Base-by-base conservation (phyloP, 1,139 yeast species). In the Candida mesenterica region DNA sequence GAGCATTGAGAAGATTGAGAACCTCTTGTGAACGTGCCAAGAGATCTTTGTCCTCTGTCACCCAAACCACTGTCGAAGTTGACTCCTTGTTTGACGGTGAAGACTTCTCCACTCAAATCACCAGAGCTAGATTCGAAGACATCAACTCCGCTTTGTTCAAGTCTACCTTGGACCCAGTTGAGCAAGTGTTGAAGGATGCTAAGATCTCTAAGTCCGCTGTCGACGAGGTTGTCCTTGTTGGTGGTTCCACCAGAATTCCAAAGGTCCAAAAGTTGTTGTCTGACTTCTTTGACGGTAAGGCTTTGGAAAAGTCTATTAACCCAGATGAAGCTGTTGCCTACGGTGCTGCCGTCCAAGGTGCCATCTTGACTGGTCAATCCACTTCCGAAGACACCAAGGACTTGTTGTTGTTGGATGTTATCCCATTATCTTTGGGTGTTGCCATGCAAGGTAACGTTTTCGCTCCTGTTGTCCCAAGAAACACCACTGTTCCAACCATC, bases 171-270 rank as follows among this genome's bases (percentile, higher is more conserved):
- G 95, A 86, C 58, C 97, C 97, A 60, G 97, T 90, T 65, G 97
- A 90, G 78, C 89, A 88, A 79, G 97, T 92, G 59, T 82, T 90
- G 72, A 86, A 85, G 75, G 97, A 90, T 68, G 84, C 97, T 58
- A 87, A 88, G 80, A 75, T 87, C 60, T 76, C 84, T 71, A 90
- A 90, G 82, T 70, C 90, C 45, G 77, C 77, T 57, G 92, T 92
- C 59, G 83, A 92, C 68, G 97, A 90, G 76, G 90, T 90, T 66
- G 98, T 90, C 65, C 79, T 90, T 57, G 98, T 90, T 59, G 98
- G 98, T 83, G 98, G 98, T 80, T 90, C 98, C 53, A 90, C 98
- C 71, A 90, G 97, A 85, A 90, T 90, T 77, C 97, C 97, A 78
- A 89, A 89, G 81, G 86, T 90, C 65, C 97, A 92, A 79, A 88